Conservation (phyloP, 1,139 yeast species). For the Eremothecium cymbalariae region DNA sequence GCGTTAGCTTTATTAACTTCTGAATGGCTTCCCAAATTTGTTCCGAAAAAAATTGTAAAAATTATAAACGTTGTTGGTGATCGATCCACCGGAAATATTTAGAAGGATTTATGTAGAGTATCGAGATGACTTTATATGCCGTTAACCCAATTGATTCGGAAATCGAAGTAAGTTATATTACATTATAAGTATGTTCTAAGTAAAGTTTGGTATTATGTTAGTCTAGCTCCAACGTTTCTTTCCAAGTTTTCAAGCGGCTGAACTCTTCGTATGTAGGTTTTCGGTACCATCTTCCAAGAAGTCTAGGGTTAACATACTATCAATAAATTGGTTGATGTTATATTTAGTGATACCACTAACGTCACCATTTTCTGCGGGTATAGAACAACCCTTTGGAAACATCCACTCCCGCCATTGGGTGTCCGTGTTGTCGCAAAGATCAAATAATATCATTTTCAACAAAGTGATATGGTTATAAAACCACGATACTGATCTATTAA, state of each 20-base stretch:
- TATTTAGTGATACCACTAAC: slow-evolving; percentile 17
- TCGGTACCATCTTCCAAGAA: slow-evolving; percentile 28
- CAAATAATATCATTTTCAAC: slow-evolving; percentile 30
- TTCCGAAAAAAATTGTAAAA: too few relatives aligned
- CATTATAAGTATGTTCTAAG: too few relatives aligned
- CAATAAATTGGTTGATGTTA: slow-evolving; percentile 26
- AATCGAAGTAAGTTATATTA: too few relatives aligned
- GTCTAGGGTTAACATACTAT: slow-evolving; percentile 25
- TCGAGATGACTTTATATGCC: too few relatives aligned
- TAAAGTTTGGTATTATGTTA: too few relatives aligned
- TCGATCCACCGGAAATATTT: too few relatives aligned
- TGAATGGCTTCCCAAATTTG: too few relatives aligned
- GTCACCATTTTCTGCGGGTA: slow-evolving; percentile 22
- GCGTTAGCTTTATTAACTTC: too few relatives aligned
- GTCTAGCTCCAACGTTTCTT: too few relatives aligned
- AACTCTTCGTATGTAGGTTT: slow-evolving; percentile 24
- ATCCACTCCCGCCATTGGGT: slow-evolving; percentile 32
- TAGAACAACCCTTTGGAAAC: slow-evolving; percentile 22
- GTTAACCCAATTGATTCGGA: too few relatives aligned
- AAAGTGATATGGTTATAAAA: slow-evolving; percentile 31
- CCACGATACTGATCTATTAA: slow-evolving; percentile 32
- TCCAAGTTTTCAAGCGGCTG: slow-evolving; percentile 10
- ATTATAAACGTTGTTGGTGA: too few relatives aligned
- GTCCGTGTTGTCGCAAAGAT: slow-evolving; percentile 28
- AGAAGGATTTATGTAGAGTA: too few relatives aligned